Base-by-base conservation (phyloP, 2,329 filamentous ascomycete species). In the Coniochaeta ligniaria region DNA sequence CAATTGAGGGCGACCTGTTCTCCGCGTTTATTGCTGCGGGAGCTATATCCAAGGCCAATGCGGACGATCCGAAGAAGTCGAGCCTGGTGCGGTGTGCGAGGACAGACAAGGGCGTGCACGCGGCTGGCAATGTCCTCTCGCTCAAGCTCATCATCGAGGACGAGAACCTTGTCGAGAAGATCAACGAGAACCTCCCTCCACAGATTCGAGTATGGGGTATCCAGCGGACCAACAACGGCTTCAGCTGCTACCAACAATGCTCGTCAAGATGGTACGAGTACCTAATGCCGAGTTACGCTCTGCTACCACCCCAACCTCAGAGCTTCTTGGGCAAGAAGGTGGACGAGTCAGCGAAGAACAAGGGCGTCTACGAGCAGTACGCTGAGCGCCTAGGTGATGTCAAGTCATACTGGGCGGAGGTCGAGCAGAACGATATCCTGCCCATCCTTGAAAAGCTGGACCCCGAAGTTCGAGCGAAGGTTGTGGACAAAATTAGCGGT, bases 221-320 rank as follows among this genome's bases (percentile, higher is more conserved):
- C 63, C 87, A 96, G 74, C 82, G 92, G 58, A 96, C 94, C 0
- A 94, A 89, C 71, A 94, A 93, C 65, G 86, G 87, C 66, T 99
- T 98, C 79, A 97, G 91, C 74, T 94, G 91, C 75, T 99, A 99
- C 75, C 90, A 96, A 71, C 84, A 91, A 60, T 97, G 94, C 75
- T 95, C 99, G 75, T 96, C 92, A 28, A 83, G 95, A 66, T 96
- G 93, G 82, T 99, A 99, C 76, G 95, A 99, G 77, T 99, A 99
- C 72, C 80, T 99, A 59, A 91, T 99, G 73, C 95, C 95, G 2
- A 95, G 90, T 47, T 92, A 98, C 75, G 92, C 90, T 60, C 90
- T 99, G 67, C 78, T 99, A 35, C 95, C 95, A 22, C 95, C 95
- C 0, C 93, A 98, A 71, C 93, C 93, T 0, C 88, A 89, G 64